Conservation (phyloP, 768 basidiomycete species). For the Termitomyces sp. region DNA sequence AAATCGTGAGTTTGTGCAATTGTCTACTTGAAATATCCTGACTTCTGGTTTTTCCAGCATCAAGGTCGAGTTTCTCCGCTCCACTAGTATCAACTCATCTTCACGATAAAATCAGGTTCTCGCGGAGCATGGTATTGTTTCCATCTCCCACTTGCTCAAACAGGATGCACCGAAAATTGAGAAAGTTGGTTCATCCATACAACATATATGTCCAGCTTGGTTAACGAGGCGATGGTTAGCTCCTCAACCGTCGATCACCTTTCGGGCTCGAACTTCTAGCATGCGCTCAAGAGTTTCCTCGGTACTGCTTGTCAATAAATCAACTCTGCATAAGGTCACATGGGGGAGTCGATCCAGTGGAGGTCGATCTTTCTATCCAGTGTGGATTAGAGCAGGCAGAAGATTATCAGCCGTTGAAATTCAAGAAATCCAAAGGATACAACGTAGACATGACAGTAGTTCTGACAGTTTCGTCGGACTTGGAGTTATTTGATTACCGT, state of each 20-base stretch:
- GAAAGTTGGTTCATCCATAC: constrained; percentile 31
- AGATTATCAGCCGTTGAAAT: constrained; percentile 20
- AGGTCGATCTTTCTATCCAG: constrained; percentile 48
- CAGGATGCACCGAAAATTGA: constrained; percentile 62
- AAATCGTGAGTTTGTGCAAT: constrained; percentile 59
- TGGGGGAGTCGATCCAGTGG: constrained; percentile 46
- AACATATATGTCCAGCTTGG: background rate
- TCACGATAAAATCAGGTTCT: constrained; percentile 47
- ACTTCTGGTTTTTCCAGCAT: constrained; percentile 13
- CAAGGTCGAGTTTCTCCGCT: constrained; percentile 3
- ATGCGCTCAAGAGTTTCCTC: constrained; percentile 57
- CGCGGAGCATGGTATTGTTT: constrained; percentile 64
- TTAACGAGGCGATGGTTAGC: constrained; percentile 28
- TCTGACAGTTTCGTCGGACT: constrained; percentile 72
- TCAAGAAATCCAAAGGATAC: constrained; percentile 40
- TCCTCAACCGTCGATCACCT: constrained; percentile 67
- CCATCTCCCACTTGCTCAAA: constrained; percentile 48
- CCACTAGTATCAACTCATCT: background rate
- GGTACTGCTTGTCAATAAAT: constrained; percentile 48
- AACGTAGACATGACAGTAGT: constrained; percentile 59
- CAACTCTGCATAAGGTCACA: constrained; percentile 39
- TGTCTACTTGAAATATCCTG: constrained; percentile 23
- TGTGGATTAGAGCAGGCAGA: constrained; percentile 42
- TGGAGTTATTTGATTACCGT: constrained; percentile 72
- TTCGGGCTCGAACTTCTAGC: constrained; percentile 69